A percentile compares a stretch with the other conserved stretches of the same genome.
phyloP scores from a whole-genome alignment of 116 monocot genomes.

The Cymodocea nodosa region DNA sequence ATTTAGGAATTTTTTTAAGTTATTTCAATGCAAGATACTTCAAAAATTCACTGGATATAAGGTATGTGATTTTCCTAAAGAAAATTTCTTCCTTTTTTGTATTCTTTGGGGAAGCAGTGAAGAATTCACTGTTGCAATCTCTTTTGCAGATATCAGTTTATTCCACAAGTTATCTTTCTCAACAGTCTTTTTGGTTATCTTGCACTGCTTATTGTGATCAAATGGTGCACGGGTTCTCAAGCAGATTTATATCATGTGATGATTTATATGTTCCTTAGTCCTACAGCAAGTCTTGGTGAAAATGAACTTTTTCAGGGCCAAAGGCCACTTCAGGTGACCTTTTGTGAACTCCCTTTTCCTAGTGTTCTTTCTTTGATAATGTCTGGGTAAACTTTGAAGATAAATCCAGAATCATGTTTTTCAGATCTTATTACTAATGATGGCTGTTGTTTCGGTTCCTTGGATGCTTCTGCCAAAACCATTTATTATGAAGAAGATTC shows the following conservation, averaged over 20 bases:
- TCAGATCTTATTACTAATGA: conserved; percentile 78
- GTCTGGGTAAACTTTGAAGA: not conserved
- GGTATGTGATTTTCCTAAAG: conserved; percentile 22
- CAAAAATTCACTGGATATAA: conserved; percentile 61
- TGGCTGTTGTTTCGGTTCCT: conserved; percentile 82
- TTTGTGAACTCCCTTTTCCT: not conserved
- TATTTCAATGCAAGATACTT: conserved; percentile 91
- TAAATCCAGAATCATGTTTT: conserved; percentile 2
- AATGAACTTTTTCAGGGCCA: conserved; percentile 98
- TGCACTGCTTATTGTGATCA: conserved; percentile 77
- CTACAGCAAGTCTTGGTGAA: conserved; percentile 75
- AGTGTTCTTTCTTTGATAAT: not conserved
- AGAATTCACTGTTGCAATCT: conserved; percentile 1
- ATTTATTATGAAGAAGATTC: conserved; percentile 77
- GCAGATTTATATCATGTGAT: conserved; percentile 99
- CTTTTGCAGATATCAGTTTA: conserved; percentile 78
- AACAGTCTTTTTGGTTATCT: conserved; percentile 99
- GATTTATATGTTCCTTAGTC: conserved; percentile 99
- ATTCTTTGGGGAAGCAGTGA: conserved; percentile 4
- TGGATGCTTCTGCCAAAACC: conserved; percentile 99
- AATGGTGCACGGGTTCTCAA: conserved; percentile 98
- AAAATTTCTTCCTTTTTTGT: conserved; percentile 7
- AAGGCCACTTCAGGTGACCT: conserved; percentile 51
- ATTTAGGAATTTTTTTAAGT: conserved; percentile 82
- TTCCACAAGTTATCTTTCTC: conserved; percentile 96